Evolutionary conservation across 2,329 filamentous ascomycete genomes (phyloP).

Genomic region (Nemania serpens): DNA sequence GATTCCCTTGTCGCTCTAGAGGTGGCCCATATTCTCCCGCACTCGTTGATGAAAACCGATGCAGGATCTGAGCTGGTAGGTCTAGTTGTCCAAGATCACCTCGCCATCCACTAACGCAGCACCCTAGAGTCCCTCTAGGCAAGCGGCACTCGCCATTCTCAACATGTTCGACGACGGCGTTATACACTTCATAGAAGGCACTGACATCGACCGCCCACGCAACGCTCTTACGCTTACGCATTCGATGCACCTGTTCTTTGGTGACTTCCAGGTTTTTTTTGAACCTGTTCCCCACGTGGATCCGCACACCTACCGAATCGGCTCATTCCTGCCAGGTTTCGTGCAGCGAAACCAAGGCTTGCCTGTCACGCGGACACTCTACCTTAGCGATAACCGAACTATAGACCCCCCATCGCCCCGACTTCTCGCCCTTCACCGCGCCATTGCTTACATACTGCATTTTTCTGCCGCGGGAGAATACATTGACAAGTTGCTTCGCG

Average conservation of each 20-base stretch:
- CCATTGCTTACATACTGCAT: constrained; percentile 43
- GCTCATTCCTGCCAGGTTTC: constrained; percentile 28
- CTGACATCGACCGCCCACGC: constrained; percentile 46
- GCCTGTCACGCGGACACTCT: constrained; percentile 40
- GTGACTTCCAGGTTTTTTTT: constrained; percentile 42
- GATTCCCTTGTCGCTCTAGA: neutral
- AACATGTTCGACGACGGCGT: constrained; percentile 49
- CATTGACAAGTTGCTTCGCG: constrained; percentile 39
- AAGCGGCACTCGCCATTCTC: constrained; percentile 44
- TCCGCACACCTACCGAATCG: constrained; percentile 39
- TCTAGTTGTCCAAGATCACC: no score
- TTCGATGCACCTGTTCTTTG: constrained; percentile 39
- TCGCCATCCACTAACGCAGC: neutral
- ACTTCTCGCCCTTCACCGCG: constrained; percentile 42
- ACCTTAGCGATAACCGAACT: constrained; percentile 32
- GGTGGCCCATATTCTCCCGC: constrained; percentile 20
- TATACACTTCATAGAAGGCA: constrained; percentile 44
- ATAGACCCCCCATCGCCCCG: constrained; percentile 42
- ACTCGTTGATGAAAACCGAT: neutral
- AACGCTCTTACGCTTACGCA: constrained; percentile 36
- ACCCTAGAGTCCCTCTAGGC: constrained; percentile 30
- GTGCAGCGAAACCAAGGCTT: constrained; percentile 16
- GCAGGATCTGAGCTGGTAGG: no score
- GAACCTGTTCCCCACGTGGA: constrained; percentile 29
- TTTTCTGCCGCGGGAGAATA: constrained; percentile 41